Conservation (phyloP, 2,329 filamentous ascomycete species). For the Cordyceps pruinosa region DNA sequence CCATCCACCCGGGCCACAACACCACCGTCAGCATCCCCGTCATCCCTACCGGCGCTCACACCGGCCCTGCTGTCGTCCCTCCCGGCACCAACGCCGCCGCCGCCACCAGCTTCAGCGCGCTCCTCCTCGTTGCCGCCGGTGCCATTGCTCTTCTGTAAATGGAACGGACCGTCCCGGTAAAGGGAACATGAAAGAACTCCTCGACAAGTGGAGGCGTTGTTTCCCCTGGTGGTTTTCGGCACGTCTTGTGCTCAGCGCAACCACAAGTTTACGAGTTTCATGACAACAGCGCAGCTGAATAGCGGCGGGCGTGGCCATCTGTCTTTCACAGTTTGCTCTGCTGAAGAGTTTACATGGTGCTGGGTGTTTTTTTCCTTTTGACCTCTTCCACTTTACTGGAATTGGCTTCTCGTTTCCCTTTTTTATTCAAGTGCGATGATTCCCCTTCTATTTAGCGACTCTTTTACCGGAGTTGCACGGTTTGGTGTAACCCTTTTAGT, state of each 20-base stretch:
- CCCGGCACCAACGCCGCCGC: constrained; percentile 23
- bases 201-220: constrained; percentile 20
- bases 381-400: not conserved
- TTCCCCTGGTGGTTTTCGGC: constrained; percentile 9
- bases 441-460: constrained; percentile 15
- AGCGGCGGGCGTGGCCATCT: constrained; percentile 2
- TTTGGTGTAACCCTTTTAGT: constrained; percentile 10
- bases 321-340: not conserved
- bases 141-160: constrained; percentile 30
- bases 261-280: constrained; percentile 30
- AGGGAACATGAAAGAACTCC: constrained; percentile 15
- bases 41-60: constrained; percentile 16
- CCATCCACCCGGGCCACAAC: constrained; percentile 27
- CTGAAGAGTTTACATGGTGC: not conserved
- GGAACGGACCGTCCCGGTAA: not conserved
- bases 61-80: constrained; percentile 18
- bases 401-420: not conserved
- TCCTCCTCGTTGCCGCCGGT: constrained; percentile 30
- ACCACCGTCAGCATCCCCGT: constrained; percentile 23
- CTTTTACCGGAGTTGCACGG: constrained; percentile 10
- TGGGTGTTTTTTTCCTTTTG: not conserved
- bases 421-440: constrained; percentile 10
- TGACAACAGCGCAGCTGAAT: constrained; percentile 3
- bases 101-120: constrained; percentile 27
- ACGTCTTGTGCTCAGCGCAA: constrained; percentile 20